phyloP scores from a whole-genome alignment of 768 basidiomycete species.

The Boletus pseudopeckii region DNA sequence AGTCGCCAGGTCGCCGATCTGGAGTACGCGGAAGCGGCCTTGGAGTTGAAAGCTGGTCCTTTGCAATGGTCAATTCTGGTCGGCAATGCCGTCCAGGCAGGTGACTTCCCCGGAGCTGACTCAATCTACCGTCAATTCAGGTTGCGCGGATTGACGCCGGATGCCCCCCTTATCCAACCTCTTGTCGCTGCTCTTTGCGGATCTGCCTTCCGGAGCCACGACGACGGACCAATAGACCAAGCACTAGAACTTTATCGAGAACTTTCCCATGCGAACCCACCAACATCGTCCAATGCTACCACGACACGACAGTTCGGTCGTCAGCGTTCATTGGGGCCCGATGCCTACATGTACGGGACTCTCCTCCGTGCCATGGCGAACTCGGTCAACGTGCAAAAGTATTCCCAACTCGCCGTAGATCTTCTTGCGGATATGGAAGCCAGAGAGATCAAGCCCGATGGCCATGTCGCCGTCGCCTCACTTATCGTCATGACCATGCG shows the following conservation, averaged over 20 bases:
- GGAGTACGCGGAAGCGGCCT: conserved; percentile 37
- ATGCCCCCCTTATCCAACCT: conserved; percentile 50
- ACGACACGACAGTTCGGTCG: conserved; percentile 20
- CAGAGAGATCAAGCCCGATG: conserved; percentile 43
- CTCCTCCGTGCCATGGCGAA: conserved; percentile 47
- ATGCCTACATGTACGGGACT: conserved; percentile 51
- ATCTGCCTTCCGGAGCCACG: conserved; percentile 31
- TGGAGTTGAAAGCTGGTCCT: conserved; percentile 39
- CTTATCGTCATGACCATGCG: conserved; percentile 68
- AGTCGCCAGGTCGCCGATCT: conserved; percentile 43
- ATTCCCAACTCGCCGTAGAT: conserved; percentile 43
- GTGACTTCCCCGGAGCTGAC: conserved; percentile 40
- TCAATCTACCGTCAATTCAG: conserved; percentile 48
- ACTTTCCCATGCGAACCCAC: conserved; percentile 35
- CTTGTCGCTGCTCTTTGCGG: conserved; percentile 51
- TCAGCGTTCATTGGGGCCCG: conserved; percentile 42
- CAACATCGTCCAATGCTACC: conserved; percentile 13
- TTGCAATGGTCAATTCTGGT: conserved; percentile 57
- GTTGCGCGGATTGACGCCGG: conserved; percentile 42
- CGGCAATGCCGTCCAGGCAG: conserved; percentile 42
- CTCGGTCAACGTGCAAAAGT: conserved; percentile 45
- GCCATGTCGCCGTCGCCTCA: conserved; percentile 45
- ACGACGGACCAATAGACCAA: conserved; percentile 45
- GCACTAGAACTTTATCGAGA: conserved; percentile 56
- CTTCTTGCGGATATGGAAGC: conserved; percentile 67